These are phyloP conservation scores for Penicillium fuscoglaucum DNA, from an alignment of 2,329 filamentous ascomycete species.

Conservation along the genomic window DNA sequence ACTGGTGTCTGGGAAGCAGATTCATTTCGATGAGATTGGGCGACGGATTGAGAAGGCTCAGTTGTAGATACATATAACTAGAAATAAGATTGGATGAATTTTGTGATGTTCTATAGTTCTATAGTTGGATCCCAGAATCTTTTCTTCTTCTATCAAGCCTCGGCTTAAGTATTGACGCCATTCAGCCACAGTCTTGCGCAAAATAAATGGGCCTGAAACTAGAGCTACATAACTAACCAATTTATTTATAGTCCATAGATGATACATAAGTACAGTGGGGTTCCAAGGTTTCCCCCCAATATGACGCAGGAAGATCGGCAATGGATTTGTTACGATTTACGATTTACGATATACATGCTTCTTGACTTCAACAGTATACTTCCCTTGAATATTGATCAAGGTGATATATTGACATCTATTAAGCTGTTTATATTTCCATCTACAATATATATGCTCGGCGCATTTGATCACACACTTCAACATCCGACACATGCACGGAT, in stretches of 20 bases:
- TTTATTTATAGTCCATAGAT: neutral
- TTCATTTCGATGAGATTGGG: slow-evolving; percentile 59
- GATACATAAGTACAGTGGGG: neutral
- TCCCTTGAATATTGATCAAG: neutral
- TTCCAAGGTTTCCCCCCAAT: neutral
- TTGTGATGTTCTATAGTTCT: too few species aligned
- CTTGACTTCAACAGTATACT: neutral
- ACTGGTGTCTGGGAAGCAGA: slow-evolving; percentile 55
- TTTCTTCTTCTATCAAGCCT: too few species aligned
- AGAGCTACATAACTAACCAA: neutral
- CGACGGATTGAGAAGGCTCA: slow-evolving; percentile 43
- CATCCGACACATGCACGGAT: neutral
- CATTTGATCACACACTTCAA: neutral
- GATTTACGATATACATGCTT: neutral
- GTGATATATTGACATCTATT: neutral
- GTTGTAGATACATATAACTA: neutral
- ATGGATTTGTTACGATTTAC: neutral
- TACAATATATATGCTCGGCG: neutral
- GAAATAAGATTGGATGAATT: neutral
- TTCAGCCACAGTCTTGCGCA: neutral
- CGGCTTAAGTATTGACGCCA: neutral
- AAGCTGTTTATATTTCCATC: neutral
- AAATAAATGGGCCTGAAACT: neutral
- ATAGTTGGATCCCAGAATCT: neutral
- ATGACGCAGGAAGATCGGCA: slow-evolving; percentile 9